Evolutionary conservation across 345 rosid genomes (phyloP).

Genomic region (Sonneratia alba): DNA sequence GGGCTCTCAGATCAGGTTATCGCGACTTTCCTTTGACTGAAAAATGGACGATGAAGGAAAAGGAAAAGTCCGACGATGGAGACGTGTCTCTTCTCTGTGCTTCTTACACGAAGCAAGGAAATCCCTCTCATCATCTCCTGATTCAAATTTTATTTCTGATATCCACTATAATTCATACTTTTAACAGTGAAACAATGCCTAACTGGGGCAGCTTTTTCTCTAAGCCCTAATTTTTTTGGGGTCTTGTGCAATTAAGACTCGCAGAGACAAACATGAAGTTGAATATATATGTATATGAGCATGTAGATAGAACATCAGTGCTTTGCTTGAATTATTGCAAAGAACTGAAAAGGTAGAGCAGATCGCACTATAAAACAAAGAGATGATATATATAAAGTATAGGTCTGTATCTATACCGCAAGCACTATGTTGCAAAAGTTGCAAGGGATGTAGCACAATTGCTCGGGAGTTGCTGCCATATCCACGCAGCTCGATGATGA

Average conservation of each 20-base stretch:
- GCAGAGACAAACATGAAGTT: neutral
- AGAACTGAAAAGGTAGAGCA: constrained; percentile 1
- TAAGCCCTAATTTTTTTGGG: neutral
- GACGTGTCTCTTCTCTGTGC: constrained; percentile 28
- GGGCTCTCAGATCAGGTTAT: neutral
- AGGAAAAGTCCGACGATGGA: constrained; percentile 32
- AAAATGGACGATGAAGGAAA: constrained; percentile 22
- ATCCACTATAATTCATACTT: no score
- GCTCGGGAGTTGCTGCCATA: constrained; percentile 40
- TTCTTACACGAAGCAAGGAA: constrained; percentile 12
- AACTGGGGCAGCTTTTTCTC: neutral
- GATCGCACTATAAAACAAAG: constrained; percentile 9
- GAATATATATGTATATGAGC: neutral
- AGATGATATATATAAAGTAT: constrained; percentile 3
- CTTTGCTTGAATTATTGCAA: neutral
- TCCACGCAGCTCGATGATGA: constrained; percentile 21
- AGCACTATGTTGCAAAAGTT: constrained; percentile 96
- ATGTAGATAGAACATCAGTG: neutral
- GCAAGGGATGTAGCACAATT: constrained; percentile 99
- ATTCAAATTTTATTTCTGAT: no score
- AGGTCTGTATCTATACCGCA: constrained; percentile 46
- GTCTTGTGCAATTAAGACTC: neutral
- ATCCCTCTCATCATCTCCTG: neutral
- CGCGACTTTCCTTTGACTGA: constrained; percentile 39
- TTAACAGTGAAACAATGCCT: no score